Evolutionary conservation across 2,329 filamentous ascomycete species (phyloP).

Genomic region (Nigrospora sphaerica): DNA sequence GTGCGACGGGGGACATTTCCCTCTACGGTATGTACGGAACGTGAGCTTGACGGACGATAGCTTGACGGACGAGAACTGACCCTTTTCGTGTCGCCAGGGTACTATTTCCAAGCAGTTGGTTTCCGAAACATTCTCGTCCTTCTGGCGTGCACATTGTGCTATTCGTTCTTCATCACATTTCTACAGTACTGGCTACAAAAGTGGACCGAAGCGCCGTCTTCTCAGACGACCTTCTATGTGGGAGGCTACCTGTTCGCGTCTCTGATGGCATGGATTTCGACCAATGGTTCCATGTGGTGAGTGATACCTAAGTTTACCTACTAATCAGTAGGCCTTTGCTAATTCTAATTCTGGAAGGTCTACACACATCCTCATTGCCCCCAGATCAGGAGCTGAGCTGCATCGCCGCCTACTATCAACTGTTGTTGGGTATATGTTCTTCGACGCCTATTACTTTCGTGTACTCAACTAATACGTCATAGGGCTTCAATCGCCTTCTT

Average conservation of each 20-base stretch:
- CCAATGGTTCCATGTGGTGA: constrained; percentile 14
- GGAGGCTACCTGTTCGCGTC: constrained; percentile 25
- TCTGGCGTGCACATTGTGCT: constrained; percentile 12
- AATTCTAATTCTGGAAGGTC: background rate
- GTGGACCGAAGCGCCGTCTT: constrained; percentile 25
- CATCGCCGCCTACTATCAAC: constrained; percentile 24
- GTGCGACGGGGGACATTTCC: constrained; percentile 23
- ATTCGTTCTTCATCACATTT: constrained; percentile 26
- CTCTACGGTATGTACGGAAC: constrained; percentile 23
- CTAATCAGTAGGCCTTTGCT: background rate
- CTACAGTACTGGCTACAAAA: constrained; percentile 30
- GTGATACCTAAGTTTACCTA: background rate
- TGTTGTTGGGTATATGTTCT: constrained; percentile 10
- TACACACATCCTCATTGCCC: constrained; percentile 15
- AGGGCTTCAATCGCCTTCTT: constrained; percentile 34
- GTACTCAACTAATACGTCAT: background rate
- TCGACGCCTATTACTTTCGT: too few relatives aligned
- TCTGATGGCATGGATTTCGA: constrained; percentile 26
- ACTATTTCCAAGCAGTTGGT: constrained; percentile 23
- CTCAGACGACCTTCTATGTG: constrained; percentile 21
- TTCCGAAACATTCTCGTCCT: constrained; percentile 18
- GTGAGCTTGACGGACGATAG: background rate
- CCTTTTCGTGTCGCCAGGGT: constrained; percentile 8
- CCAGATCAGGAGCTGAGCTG: constrained; percentile 23
- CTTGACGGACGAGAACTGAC: background rate